Evolutionary conservation across 164 flowering plant species (phyloP).

Genomic region (Vitis rotundifolia): DNA sequence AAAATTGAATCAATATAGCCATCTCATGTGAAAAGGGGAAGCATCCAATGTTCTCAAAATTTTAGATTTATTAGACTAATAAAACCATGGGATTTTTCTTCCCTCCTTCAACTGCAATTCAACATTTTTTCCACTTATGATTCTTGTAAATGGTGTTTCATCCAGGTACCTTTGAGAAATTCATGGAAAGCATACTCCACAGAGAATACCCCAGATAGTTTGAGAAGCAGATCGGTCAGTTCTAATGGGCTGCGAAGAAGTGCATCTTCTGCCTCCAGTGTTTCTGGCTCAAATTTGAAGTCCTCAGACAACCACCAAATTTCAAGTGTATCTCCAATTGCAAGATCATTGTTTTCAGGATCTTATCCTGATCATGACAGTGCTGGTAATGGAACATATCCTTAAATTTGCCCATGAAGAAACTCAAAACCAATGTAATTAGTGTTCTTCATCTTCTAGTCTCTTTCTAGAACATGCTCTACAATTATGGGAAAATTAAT

Average conservation of each 20-base stretch:
- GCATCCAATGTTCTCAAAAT: not conserved
- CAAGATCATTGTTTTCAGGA: constrained; percentile 31
- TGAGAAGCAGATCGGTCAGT: constrained; percentile 33
- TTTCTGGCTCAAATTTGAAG: constrained; percentile 15
- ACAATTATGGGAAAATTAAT: not conserved
- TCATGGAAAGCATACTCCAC: constrained; percentile 34
- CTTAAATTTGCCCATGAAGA: not conserved
- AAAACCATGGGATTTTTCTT: not conserved
- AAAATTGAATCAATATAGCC: not conserved
- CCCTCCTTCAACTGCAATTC: not conserved
- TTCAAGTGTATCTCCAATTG: constrained; percentile 40
- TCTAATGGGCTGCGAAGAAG: constrained; percentile 36
- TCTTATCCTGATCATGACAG: constrained; percentile 22
- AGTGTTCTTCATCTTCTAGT: not conserved
- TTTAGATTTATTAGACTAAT: not conserved
- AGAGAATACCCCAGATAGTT: constrained; percentile 31
- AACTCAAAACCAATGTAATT: not conserved
- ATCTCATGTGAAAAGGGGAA: no score
- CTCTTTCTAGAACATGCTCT: not conserved
- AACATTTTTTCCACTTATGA: not conserved
- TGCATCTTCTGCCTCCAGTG: constrained; percentile 34
- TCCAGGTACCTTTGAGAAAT: constrained; percentile 38
- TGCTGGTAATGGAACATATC: constrained; percentile 17
- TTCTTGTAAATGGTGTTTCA: not conserved
- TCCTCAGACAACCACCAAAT: constrained; percentile 19